Evolutionary conservation across 768 basidiomycete species (phyloP), one percentile per base, ranked within the genome.

Genomic region (Boletellus emodensis): DNA sequence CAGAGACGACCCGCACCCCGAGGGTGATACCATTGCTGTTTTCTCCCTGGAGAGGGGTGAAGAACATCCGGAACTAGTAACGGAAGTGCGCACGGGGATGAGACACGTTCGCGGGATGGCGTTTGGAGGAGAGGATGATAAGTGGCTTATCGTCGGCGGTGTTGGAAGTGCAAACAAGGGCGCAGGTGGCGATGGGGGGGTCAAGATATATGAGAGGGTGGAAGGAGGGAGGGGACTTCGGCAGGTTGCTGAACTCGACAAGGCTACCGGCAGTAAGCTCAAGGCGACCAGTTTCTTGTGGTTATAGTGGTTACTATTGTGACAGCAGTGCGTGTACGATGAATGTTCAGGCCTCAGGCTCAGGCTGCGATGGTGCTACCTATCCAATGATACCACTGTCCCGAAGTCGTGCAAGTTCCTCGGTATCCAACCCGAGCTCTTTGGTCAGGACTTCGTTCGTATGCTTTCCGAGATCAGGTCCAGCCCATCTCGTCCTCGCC

Each of bases 11-110:
- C 83, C 83, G 5, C 76, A 80, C 18, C 72, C 80, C 0, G 80
- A 76, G 40, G 87, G 89, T 20, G 89, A 92, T 64, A 79, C 79
- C 28, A 80, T 92, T 54, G 76, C 87, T 6, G 77, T 90, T 30
- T 90, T 85, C 68, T 72, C 78, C 7, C 72, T 83, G 38, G 71
- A 72, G 9, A 70, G 73, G 6, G 64, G 66, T 10, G 66, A 73
- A 15, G 73, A 72, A 24, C 59, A 64, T 22, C 73, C 82, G 2
- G 71, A 77, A 51, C 71, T 84, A 37, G 72, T 85, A 10, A 70
- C 67, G 6, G 87, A 90, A 61, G 76, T 88, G 17, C 73, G 81
- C 44, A 84, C 85, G 0, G 87, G 87, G 2, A 61, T 91, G 54
- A 76, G 75, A 12, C 88, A 91, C 61, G 66, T 85, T 17, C 78